Percentiles rank a stretch among this genome's conserved stretches.
Evolutionary conservation across 1,284 basidiomycete species (phyloP).

Genomic region (Sporisorium exsertum): DNA sequence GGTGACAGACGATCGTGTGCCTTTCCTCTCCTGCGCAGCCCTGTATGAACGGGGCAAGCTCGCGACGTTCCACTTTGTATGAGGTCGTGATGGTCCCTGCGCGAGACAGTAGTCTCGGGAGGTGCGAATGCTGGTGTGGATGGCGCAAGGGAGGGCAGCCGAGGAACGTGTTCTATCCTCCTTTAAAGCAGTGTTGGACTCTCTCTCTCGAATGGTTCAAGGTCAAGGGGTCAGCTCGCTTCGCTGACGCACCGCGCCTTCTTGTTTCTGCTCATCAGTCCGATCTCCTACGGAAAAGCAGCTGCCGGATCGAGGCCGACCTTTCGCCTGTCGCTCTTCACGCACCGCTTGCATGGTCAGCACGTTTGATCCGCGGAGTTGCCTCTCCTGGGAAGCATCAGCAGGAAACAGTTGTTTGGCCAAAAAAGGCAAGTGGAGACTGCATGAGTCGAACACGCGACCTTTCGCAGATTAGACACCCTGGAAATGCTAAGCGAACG

Average conservation of each 20-base stretch:
- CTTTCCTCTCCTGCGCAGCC: neutral
- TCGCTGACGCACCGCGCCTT: too few relatives aligned
- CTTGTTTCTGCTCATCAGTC: too few relatives aligned
- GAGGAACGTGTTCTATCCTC: neutral
- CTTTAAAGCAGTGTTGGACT: neutral
- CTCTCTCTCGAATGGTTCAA: too few relatives aligned
- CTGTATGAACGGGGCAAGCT: neutral
- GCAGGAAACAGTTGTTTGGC: too few relatives aligned
- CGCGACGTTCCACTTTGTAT: neutral
- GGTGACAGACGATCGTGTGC: neutral
- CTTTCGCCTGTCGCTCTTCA: neutral
- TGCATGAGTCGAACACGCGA: constrained; percentile 59
- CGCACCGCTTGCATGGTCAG: constrained; percentile 2
- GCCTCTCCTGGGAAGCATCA: too few relatives aligned
- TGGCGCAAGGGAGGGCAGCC: neutral
- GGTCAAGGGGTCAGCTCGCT: too few relatives aligned
- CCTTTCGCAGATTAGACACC: constrained; percentile 45
- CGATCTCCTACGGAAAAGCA: too few relatives aligned
- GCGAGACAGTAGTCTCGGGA: too few relatives aligned
- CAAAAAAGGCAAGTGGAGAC: constrained; percentile 34
- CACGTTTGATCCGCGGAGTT: constrained; percentile 11
- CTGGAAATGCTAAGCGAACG: constrained; percentile 48
- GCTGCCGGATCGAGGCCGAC: too few relatives aligned
- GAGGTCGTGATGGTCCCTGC: neutral
- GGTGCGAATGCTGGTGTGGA: too few relatives aligned